A percentile compares a stretch with the other conserved stretches of the same genome.
Evolutionary conservation across 2,329 filamentous ascomycete species (phyloP).

Genomic region (Metarhizium humberi): DNA sequence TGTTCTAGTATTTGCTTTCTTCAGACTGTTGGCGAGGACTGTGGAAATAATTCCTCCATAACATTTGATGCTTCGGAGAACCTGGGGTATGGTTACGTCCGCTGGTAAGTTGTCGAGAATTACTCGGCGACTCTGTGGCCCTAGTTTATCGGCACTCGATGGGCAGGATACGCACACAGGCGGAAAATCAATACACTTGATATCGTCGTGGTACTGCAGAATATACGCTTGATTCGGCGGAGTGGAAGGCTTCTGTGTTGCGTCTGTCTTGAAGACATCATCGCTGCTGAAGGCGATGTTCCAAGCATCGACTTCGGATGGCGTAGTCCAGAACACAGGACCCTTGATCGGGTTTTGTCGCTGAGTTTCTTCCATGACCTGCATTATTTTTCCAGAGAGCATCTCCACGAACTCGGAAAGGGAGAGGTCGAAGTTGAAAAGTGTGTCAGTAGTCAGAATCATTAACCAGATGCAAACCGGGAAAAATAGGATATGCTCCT

Average conservation of each 20-base stretch:
- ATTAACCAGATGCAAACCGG: too few species aligned
- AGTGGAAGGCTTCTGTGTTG: neutral
- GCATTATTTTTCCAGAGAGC: neutral
- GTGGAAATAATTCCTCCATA: conserved; percentile 8
- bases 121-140: conserved; percentile 12
- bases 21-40: conserved; percentile 1
- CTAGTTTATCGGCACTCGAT: too few species aligned
- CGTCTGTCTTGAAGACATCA: neutral
- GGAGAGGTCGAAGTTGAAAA: neutral
- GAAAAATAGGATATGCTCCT: too few species aligned
- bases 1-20: neutral
- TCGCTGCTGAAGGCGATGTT: neutral
- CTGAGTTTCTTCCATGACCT: neutral
- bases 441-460: too few species aligned
- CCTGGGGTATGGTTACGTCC: conserved; percentile 4
- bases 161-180: neutral
- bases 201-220: conserved; percentile 6
- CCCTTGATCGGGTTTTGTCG: neutral
- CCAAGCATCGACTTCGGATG: neutral
- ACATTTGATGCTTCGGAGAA: conserved; percentile 11
- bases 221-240: neutral
- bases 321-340: neutral
- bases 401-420: neutral
- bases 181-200: neutral
- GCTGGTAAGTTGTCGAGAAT: conserved; percentile 15